These are phyloP conservation scores for Gentiana macrophylla DNA, from an alignment of 257 asterid genomes.

Conservation along the genomic window DNA sequence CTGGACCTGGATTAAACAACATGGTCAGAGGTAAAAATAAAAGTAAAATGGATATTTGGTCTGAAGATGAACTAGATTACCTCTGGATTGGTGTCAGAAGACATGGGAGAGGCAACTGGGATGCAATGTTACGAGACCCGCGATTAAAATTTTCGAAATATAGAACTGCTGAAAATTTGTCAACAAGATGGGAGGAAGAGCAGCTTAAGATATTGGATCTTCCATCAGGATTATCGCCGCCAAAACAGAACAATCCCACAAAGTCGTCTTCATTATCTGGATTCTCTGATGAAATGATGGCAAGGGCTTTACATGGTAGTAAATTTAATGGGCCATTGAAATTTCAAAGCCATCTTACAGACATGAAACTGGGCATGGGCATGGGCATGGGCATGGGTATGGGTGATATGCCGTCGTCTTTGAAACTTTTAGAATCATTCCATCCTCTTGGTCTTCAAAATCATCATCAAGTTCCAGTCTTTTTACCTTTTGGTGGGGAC, in stretches of 20 bases:
- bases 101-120: constrained; percentile 91
- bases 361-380: constrained; percentile 84
- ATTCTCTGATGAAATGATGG: constrained; percentile 71
- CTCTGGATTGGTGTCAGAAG: constrained; percentile 97
- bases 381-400: constrained; percentile 84
- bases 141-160: constrained; percentile 70
- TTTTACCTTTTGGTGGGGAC: constrained; percentile 43
- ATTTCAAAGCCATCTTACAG: constrained; percentile 58
- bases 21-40: constrained; percentile 27
- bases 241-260: constrained; percentile 31
- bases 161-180: constrained; percentile 63
- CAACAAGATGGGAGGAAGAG: constrained; percentile 84
- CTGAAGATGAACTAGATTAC: constrained; percentile 91
- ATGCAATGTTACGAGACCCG: constrained; percentile 72
- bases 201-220: constrained; percentile 70
- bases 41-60: constrained; percentile 60
- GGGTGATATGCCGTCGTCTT: constrained; percentile 39
- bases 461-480: constrained; percentile 20
- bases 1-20: constrained; percentile 61
- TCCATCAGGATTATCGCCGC: constrained; percentile 32
- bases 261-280: constrained; percentile 44
- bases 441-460: constrained; percentile 19
- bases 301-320: constrained; percentile 50
- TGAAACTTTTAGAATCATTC: constrained; percentile 32
- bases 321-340: constrained; percentile 42